Evolutionary conservation across 2,329 filamentous ascomycete genomes (phyloP), one percentile per base, ranked within the genome.

Genomic region (Sporothrix pallida): DNA sequence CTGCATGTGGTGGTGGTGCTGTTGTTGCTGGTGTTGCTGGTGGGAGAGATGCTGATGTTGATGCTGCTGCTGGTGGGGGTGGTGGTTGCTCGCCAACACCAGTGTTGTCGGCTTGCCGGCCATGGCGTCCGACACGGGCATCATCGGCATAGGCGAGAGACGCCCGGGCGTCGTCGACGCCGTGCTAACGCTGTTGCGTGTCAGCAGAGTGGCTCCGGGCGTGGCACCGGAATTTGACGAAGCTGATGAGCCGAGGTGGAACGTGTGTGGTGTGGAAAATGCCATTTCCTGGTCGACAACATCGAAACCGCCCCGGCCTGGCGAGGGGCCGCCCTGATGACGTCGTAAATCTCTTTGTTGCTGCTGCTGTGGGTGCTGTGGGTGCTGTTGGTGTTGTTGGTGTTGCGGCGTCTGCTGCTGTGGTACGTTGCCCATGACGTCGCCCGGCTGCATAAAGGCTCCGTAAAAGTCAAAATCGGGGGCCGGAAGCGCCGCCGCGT

Each of bases 391-490:
- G 6, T 62, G 58, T 17, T 62, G 58, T 31, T 58, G 50, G 20
- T 44, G 68, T 26, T 71, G 69, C 42, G 60, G 69, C 54, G 56
- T 52, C 42, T 48, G 69, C 17, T 60, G 69, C 52, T 23, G 70
- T 6, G 52, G 50, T 20, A 70, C 26, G 20, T 20, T 31, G 46
- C 23, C 26, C 70, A 67, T 56, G 12, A 54, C 70, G 23, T 72
- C 56, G 60, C 31, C 31, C 9, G 71, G 20, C 48, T 46, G 71
- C 71, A 72, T 23, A 46, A 72, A 72, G 15, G 68, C 68, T 8
- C 60, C 50, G 60, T 68, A 72, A 23, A 72, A 72, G 20, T 72
- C 71, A 42, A 72, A 69, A 2, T 72, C 71, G 62, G 71, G 13
- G 13, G 52, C 37, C 52, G 62, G 31, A 60, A 73, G 70, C 1